A percentile compares a stretch with the other conserved stretches of the same genome.
phyloP scores from a whole-genome alignment of 805 yeast species.

The Priceomyces fermenticarens region DNA sequence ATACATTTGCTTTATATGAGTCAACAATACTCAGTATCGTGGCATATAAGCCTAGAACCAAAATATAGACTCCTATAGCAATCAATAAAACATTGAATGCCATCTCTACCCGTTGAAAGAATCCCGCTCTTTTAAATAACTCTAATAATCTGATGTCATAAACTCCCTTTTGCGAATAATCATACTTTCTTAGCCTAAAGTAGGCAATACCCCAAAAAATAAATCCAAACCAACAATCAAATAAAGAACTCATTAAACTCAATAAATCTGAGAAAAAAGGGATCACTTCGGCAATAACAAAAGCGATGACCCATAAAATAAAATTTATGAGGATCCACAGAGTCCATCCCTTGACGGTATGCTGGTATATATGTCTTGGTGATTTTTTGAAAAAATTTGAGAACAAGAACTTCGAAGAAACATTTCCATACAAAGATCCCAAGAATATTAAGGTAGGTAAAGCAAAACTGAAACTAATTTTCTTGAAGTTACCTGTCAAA shows the following conservation, averaged over 20 bases:
- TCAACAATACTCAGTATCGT: slow-evolving; percentile 52
- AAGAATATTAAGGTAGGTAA: slow-evolving; percentile 56
- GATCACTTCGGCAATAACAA: slow-evolving; percentile 59
- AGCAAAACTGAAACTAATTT: slow-evolving; percentile 58
- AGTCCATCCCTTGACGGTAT: slow-evolving; percentile 52
- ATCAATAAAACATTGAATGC: slow-evolving; percentile 36
- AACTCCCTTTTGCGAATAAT: slow-evolving; percentile 14
- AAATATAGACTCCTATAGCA: slow-evolving; percentile 47
- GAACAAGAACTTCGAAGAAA: slow-evolving; percentile 52
- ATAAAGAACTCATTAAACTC: slow-evolving; percentile 57
- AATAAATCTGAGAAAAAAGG: slow-evolving; percentile 61
- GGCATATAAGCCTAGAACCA: slow-evolving; percentile 61
- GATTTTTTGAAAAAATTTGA: slow-evolving; percentile 40
- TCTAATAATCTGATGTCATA: slow-evolving; percentile 18
- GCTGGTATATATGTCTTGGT: slow-evolving; percentile 44
- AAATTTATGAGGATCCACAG: slow-evolving; percentile 47
- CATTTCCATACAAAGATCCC: slow-evolving; percentile 55
- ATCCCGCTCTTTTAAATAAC: slow-evolving; percentile 24
- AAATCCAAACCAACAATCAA: slow-evolving; percentile 66
- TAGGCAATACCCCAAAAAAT: slow-evolving; percentile 62
- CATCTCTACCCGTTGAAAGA: slow-evolving; percentile 35
- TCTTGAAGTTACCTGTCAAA: slow-evolving; percentile 43
- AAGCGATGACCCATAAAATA: slow-evolving; percentile 50
- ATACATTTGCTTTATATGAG: slow-evolving; percentile 46
- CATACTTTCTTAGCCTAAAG: slow-evolving; percentile 38